Evolutionary conservation across 169 alveolate species (phyloP).

Genomic region (Cryptosporidium felis): DNA sequence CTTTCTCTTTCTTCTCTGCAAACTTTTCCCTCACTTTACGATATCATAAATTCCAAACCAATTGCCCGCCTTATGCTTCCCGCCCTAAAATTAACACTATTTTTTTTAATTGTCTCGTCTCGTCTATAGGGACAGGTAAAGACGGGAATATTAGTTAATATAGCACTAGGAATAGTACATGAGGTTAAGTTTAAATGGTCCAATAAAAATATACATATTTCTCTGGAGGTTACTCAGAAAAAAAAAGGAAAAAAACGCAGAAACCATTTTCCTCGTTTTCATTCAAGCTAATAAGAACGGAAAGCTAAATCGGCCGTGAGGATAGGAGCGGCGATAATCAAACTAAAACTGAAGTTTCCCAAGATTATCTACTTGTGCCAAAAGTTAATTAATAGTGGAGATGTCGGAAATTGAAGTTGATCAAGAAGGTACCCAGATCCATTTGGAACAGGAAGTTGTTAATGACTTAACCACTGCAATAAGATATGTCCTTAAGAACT

Average conservation of each 20-base stretch:
- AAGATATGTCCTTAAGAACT: slow-evolving; percentile 84
- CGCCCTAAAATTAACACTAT: background rate
- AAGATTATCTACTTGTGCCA: no score
- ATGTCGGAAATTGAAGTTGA: slow-evolving; percentile 68
- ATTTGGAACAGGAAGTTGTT: slow-evolving; percentile 76
- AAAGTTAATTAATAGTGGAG: background rate
- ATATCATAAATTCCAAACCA: background rate
- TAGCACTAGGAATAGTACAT: background rate
- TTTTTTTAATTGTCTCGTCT: slow-evolving; percentile 51
- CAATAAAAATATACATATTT: background rate
- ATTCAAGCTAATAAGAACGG: background rate
- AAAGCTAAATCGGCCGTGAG: slow-evolving; percentile 60
- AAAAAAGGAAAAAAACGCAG: no score
- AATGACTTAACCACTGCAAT: slow-evolving; percentile 77
- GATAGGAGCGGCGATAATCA: slow-evolving; percentile 70
- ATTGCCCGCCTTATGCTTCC: background rate
- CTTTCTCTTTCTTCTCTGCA: background rate
- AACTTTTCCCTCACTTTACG: background rate
- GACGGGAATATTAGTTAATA: background rate
- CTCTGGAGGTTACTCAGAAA: background rate
- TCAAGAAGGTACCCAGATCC: slow-evolving; percentile 61
- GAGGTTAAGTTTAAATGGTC: background rate
- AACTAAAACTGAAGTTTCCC: no score
- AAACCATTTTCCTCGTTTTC: background rate
- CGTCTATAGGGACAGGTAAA: slow-evolving; percentile 33